Base-by-base conservation (phyloP, 768 basidiomycete genomes). In the Tylopilus rubrobrunneus region DNA sequence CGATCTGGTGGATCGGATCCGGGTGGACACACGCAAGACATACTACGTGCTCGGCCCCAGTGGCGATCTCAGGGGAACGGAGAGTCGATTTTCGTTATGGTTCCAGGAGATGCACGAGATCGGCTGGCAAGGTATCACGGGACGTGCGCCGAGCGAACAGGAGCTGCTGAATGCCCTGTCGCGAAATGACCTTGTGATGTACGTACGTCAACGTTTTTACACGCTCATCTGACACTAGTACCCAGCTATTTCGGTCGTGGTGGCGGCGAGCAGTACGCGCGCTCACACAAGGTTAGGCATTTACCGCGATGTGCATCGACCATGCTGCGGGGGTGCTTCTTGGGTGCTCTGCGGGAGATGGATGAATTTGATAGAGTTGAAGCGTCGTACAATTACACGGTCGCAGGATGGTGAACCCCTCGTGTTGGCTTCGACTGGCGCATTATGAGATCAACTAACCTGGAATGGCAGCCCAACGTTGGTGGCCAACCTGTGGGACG, bases 261-360 rank as follows among this genome's bases (percentile, higher is more conserved):
- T 2, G 95, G 95, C 7, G 95, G 84, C 1, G 95, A 98, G 65
- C 96, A 98, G 62, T 99, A 96, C 63, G 78, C 91, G 7, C 86
- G 91, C 3, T 91, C 93, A 2, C 87, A 90, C 67, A 89, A 86
- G 62, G 82, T 99, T 49, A 79, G 91, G 8, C 81, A 86, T 55
- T 76, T 98, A 33, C 80, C 81, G 1, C 77, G 79, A n/a, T 98
- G 97, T 66, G 95, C 97, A 7, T 86, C 87, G 14, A 89, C 90
- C 1, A 94, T 98, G 91, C 80, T 99, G 4, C 98, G 96, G 97
- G 97, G 97, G 1, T 99, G 97, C 75, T 99, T 97, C 0, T 98
- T 94, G 0, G 97, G 96, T 10, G 73, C 81, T 1, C 69, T 99
- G 57, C 79, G 81, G 51, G 91, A 96, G 45, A 91, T 92, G 84